Base-by-base conservation (phyloP, 768 basidiomycete genomes). In the Phlebiopsis flavidoalba region DNA sequence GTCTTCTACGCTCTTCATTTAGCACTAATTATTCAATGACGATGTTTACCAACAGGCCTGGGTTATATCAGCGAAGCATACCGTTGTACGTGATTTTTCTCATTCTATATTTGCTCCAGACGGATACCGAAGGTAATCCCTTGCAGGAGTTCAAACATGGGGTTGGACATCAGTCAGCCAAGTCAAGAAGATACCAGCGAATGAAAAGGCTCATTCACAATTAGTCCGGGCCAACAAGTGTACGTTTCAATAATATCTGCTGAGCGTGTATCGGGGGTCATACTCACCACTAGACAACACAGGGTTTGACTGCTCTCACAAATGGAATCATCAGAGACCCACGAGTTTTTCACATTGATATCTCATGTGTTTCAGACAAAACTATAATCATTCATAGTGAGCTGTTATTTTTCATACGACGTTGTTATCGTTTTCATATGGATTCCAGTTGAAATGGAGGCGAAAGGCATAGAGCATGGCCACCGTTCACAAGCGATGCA, bases 371-470 rank as follows among this genome's bases (percentile, higher is more conserved):
- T 35, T 19, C 33, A n/a, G 15, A 11, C 17, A n/a, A n/a, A n/a
- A n/a, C 8, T 53, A 35, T n/a, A 53, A 36, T 19, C 31, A n/a
- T 53, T 1, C 52, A 53, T 33, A 35, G 52, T 53, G 21, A 31
- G 33, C 26, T 6, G 26, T 31, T 2, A 31, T 31, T 6, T 35
- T 43, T 43, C 40, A 43, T 6, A 6, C 26, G 24, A 11, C 15
- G 5, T 14, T 51, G 15, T 3, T n/a, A 24, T 5, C 50, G 8
- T 46, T 8, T 51, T 15, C 2, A 24, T 6, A 24, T 26, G 26
- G 24, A 31, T 17, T 19, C 11, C 67, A 70, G 37, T 31, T 7
- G 22, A 52, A 26, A 24, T 52, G 26, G 50, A 52, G 24, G 21
- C 15, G 5, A 22, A 15, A 19, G 24, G 26, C 15, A 52, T 24